Base-by-base conservation (phyloP, 2,329 filamentous ascomycete species). In the Penicillium sp. region DNA sequence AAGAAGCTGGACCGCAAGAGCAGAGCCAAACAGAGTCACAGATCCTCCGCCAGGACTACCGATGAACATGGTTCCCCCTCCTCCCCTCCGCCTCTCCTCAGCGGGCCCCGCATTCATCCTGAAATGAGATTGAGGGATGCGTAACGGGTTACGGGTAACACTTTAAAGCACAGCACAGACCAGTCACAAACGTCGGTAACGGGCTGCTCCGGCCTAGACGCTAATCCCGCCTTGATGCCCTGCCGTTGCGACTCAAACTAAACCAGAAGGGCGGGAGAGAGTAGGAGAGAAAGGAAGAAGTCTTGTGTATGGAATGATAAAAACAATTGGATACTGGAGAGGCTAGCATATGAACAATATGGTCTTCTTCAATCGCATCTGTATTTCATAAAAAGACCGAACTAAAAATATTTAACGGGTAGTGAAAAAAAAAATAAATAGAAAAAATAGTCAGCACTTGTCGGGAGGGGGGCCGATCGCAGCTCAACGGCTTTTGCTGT, bases 61-160 rank as follows among this genome's bases (percentile, higher is more conserved):
- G 48, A 58, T 52, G 55, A 57, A 57, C 55, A 58, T 58, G 55
- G 55, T 58, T 58, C 55, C 38, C 51, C 38, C 55, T 30, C 43
- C 25, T 6, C 13, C n/a, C 22, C 16, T 30, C 38, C 55, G 19
- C 43, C 25, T 6, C 13, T 25, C 22, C 16, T 30, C 46, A 49
- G 45, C n/a, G 59, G 28, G 65, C 67, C 67, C 65, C 67, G 67
- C 65, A 59, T 65, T 65, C 66, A 64, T 64, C 67, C 66, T 68
- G 59, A 53, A 46, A 65, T 61, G 59, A 69, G 64, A 68, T 68
- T 68, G 67, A 69, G 65, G 11, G 48, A 53, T 63, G 57, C 59
- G 63, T 61, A 65, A 65, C 58, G 43, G 11, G 2, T 26, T 45
- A 45, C 43, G 38, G 60, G 49, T 22, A 22, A 64, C 58, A 63